A percentile compares a stretch with the other conserved stretches of the same genome.
Conservation (phyloP, 1,139 yeast genomes). For the Zygoascus meyerae region DNA sequence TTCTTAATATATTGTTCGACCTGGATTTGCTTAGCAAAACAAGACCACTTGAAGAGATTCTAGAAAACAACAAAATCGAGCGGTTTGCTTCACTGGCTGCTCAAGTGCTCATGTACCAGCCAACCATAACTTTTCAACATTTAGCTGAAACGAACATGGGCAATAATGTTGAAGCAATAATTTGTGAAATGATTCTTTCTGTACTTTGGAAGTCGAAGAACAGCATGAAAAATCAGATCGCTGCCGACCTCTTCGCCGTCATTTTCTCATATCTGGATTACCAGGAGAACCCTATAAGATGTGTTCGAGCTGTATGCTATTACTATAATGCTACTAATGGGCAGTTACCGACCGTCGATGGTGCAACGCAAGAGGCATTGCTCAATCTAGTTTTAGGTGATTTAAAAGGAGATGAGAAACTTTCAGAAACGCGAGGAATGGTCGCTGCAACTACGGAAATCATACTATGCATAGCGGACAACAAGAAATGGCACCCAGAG, state of each 20-base stretch:
- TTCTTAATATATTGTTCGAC: background rate
- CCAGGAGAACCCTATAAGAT: slow-evolving; percentile 3
- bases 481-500: background rate
- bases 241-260: slow-evolving; percentile 1
- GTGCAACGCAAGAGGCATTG: slow-evolving; percentile 1
- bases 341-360: background rate
- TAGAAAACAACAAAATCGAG: slow-evolving; percentile 1
- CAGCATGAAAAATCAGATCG: background rate
- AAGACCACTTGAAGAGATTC: background rate
- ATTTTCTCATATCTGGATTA: background rate
- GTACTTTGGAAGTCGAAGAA: slow-evolving; percentile 7
- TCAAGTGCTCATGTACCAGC: background rate
- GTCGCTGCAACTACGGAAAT: background rate
- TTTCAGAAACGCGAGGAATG: slow-evolving; percentile 1
- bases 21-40: background rate
- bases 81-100: slow-evolving; percentile 1
- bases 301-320: slow-evolving; percentile 4
- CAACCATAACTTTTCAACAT: background rate
- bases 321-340: slow-evolving; percentile 5
- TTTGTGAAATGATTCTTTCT: slow-evolving; percentile 2
- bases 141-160: background rate
- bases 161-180: background rate
- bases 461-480: background rate
- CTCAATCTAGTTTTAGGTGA: background rate
- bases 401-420: background rate